Percentiles rank a stretch among this genome's conserved stretches.
These are phyloP conservation scores for Hirschfeldia incana DNA, from an alignment of 345 rosid species.

Conservation along the genomic window DNA sequence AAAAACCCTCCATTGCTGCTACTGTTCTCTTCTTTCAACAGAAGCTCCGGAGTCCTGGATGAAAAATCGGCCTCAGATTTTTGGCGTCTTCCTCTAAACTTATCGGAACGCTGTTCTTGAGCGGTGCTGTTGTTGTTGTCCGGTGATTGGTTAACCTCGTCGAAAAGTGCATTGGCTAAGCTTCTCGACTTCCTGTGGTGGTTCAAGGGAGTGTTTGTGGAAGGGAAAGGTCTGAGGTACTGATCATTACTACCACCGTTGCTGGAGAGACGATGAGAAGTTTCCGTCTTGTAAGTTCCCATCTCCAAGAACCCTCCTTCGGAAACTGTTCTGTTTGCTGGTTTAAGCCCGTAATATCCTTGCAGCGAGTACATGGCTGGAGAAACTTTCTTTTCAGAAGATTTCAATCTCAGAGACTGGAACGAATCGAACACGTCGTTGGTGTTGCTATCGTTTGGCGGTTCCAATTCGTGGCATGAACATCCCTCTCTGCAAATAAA, in stretches of 20 bases:
- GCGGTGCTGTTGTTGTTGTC: conserved; percentile 5
- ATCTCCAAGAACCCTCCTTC: conserved; percentile 36
- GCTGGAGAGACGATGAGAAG: conserved; percentile 16
- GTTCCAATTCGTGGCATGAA: conserved; percentile 38
- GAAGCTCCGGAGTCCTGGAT: conserved; percentile 50
- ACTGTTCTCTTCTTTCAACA: conserved; percentile 62
- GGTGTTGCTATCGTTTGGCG: conserved; percentile 9
- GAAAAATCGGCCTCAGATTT: conserved; percentile 60
- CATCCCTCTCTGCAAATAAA: conserved; percentile 52
- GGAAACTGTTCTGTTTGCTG: conserved; percentile 47
- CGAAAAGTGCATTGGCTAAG: conserved; percentile 47
- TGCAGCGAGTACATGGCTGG: conserved; percentile 77
- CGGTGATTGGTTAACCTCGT: conserved; percentile 50
- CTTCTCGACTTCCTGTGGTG: conserved; percentile 66
- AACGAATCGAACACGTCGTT: conserved; percentile 57
- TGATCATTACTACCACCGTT: conserved; percentile 33
- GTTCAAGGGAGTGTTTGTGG: conserved; percentile 42
- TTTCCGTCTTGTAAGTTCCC: conserved; percentile 47
- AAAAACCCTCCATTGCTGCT: conserved; percentile 44
- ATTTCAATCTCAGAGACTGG: conserved; percentile 57
- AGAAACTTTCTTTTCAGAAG: conserved; percentile 47
- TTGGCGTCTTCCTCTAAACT: conserved; percentile 59
- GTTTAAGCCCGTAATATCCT: conserved; percentile 68
- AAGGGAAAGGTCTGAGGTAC: conserved; percentile 40
- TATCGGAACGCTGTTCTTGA: conserved; percentile 42